Base-by-base conservation (phyloP, 345 rosid species). In the Brassica incana region DNA sequence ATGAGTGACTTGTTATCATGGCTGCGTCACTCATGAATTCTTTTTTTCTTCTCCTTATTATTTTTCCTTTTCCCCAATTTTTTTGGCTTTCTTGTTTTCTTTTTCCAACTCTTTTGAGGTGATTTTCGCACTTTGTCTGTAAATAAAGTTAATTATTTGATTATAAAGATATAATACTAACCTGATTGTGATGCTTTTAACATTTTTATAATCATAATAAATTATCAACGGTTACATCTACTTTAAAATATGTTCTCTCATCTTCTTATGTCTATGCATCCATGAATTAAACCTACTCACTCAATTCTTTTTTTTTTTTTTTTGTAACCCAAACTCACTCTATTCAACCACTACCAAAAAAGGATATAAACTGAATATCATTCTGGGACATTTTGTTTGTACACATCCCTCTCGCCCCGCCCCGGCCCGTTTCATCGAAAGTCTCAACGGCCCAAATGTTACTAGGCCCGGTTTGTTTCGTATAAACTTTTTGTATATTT, bases 1-100 rank as follows among this genome's bases (percentile, higher is more conserved):
- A 77, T 77, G 72, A 83, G 84, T 25, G 79, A 82, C 88, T 85
- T 69, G 8, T 77, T 80, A 84, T 84, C 90, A 86, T 86, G 91
- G 78, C 75, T 77, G 20, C 58, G 20, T 52, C 83, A 63, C 85
- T 80, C 83, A 82, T 86, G 69, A 70, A 12, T 50, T 72, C 23
- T 61, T 48, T 64, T 52, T 61, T 30, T 43, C 6, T 61, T 61
- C 35, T 64, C 36, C n/a, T 70, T 77, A 3, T 32, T 72, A 16
- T 36, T 52, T 16, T 72, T 69, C 2, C 64, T 75, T 36, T 69
- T 43, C n/a, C 18, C 78, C 78, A 48, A 10, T 2, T 59, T 15
- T 73, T 59, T 67, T 65, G 77, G 81, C 72, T 71, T 78, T 77
- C 36, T 18, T 70, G 40, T 52, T 36, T 27, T 54, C 8, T 5